phyloP scores from a whole-genome alignment of 2,329 filamentous ascomycete species.

The Xylaria sp. region DNA sequence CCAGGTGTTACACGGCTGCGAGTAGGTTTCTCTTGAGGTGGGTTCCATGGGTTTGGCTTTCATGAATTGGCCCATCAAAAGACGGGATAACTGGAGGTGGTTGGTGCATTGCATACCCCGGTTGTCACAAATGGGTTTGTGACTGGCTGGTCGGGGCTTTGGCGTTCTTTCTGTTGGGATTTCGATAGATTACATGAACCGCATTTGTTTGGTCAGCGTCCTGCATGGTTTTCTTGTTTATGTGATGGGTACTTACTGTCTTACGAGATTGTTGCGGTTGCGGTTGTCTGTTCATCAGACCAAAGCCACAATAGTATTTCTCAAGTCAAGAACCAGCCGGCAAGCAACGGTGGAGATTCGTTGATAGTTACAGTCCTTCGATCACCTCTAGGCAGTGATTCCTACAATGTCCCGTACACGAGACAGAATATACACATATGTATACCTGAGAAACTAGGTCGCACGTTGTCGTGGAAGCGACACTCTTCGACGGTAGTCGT shows the following conservation, averaged over 20 bases:
- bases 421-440: too few species aligned
- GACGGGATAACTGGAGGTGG: constrained; percentile 8
- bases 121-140: constrained; percentile 10
- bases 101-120: constrained; percentile 22
- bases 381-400: too few species aligned
- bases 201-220: constrained; percentile 6
- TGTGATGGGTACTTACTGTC: neutral
- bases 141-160: constrained; percentile 12
- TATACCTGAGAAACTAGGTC: too few species aligned
- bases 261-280: too few species aligned
- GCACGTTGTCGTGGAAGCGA: too few species aligned
- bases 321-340: too few species aligned
- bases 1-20: neutral
- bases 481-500: too few species aligned
- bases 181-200: constrained; percentile 18
- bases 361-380: too few species aligned
- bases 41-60: constrained; percentile 1
- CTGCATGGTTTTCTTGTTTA: neutral
- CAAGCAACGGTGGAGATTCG: too few species aligned
- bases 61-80: constrained; percentile 6
- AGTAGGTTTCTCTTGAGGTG: neutral
- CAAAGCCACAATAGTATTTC: too few species aligned
- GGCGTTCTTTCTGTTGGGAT: constrained; percentile 18
- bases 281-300: too few species aligned
- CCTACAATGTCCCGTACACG: too few species aligned